phyloP scores from a whole-genome alignment of 1,284 basidiomycete species.

The Gymnopus androsaceus region DNA sequence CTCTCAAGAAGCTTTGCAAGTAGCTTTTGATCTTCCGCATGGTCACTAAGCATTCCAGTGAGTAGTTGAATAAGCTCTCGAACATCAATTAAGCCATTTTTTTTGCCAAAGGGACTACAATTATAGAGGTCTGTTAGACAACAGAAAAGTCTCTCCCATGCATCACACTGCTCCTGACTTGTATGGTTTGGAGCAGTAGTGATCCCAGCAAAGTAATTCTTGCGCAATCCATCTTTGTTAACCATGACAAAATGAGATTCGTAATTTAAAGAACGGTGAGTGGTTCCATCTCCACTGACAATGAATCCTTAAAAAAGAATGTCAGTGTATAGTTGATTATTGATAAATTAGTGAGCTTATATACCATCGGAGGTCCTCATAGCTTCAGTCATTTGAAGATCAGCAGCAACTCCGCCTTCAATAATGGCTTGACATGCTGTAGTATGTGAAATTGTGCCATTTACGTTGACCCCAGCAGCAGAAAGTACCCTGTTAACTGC shows the following conservation, averaged over 20 bases:
- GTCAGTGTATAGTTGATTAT: neutral
- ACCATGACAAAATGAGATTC: slow-evolving; percentile 22
- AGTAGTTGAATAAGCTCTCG: slow-evolving; percentile 15
- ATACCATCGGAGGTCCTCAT: slow-evolving; percentile 16
- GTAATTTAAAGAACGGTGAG: slow-evolving; percentile 24
- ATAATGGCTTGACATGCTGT: slow-evolving; percentile 10
- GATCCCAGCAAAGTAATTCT: slow-evolving; percentile 21
- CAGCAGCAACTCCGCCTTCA: slow-evolving; percentile 23
- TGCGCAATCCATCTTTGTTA: neutral
- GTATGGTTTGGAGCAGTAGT: slow-evolving; percentile 22
- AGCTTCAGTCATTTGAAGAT: slow-evolving; percentile 22
- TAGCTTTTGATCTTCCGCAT: no score
- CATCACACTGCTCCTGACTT: slow-evolving; percentile 24
- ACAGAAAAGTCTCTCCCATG: slow-evolving; percentile 18
- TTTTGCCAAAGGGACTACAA: slow-evolving; percentile 10
- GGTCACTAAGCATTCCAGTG: slow-evolving; percentile 21
- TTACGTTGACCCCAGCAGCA: neutral
- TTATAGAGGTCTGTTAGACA: slow-evolving; percentile 15
- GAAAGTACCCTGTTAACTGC: neutral
- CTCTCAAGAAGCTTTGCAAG: slow-evolving; percentile 15
- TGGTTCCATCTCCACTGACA: slow-evolving; percentile 27
- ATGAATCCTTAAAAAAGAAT: slow-evolving; percentile 18
- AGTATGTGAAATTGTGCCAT: neutral
- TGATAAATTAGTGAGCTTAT: neutral
- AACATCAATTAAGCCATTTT: slow-evolving; percentile 9